Evolutionary conservation across 2,329 filamentous ascomycete species (phyloP).

Genomic region (Sordariomycetes sp.): DNA sequence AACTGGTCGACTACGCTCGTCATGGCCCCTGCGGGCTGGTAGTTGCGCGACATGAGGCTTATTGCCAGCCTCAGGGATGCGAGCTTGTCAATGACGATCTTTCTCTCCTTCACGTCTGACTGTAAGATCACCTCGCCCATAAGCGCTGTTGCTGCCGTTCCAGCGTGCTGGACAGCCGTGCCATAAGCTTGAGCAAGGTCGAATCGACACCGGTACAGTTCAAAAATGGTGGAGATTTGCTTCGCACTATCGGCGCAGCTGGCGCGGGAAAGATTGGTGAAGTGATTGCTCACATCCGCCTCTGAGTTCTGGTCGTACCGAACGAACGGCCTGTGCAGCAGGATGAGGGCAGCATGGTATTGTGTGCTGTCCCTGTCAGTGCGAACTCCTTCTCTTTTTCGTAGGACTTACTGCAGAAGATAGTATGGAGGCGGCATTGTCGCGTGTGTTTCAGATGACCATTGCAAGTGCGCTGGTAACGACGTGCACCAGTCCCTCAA

Average conservation of each 20-base stretch:
- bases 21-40: slow-evolving; percentile 5
- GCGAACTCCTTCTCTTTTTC: background rate
- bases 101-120: slow-evolving; percentile 2
- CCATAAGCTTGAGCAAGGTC: slow-evolving; percentile 5
- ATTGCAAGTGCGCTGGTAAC: slow-evolving; percentile 3
- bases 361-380: slow-evolving; percentile 1
- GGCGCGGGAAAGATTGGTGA: slow-evolving; percentile 1
- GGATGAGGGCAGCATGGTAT: slow-evolving; percentile 4
- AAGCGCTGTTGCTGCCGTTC: slow-evolving; percentile 5
- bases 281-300: background rate
- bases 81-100: slow-evolving; percentile 2
- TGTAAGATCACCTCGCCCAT: slow-evolving; percentile 7
- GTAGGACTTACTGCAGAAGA: slow-evolving; percentile 3
- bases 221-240: slow-evolving; percentile 4
- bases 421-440: slow-evolving; percentile 4
- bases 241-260: slow-evolving; percentile 4
- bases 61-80: slow-evolving; percentile 3
- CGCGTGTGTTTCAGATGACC: background rate
- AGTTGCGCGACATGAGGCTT: slow-evolving; percentile 5
- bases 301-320: slow-evolving; percentile 1
- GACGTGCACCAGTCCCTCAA: slow-evolving; percentile 6
- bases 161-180: slow-evolving; percentile 7
- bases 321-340: slow-evolving; percentile 5
- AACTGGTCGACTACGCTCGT: slow-evolving; percentile 6
- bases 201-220: slow-evolving; percentile 5